Percentiles rank a stretch among this genome's conserved stretches.
Evolutionary conservation across 78 protist genomes (phyloP).

Genomic region (Dictyostelium citrinum): DNA sequence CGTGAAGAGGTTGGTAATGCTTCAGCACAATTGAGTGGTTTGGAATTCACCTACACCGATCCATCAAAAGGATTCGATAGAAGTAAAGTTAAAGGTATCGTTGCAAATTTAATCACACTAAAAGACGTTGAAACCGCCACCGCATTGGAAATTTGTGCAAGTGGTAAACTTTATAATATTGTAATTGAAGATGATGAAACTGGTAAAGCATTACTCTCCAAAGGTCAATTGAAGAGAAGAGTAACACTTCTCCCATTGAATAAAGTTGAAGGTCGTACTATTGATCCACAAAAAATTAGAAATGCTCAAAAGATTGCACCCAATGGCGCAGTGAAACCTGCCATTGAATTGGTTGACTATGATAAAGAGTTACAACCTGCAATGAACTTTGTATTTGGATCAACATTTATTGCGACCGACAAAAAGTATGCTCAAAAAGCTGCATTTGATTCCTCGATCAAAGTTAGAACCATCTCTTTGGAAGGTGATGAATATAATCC

Average conservation of each 20-base stretch:
- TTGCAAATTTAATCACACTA: slow-evolving; percentile 89
- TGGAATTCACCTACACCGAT: slow-evolving; percentile 86
- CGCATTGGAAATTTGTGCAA: slow-evolving; percentile 95
- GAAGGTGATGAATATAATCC: slow-evolving; percentile 99
- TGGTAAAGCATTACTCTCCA: slow-evolving; percentile 85
- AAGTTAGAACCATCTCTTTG: slow-evolving; percentile 91
- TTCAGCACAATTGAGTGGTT: slow-evolving; percentile 38
- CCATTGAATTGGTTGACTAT: slow-evolving; percentile 87
- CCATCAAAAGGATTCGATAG: slow-evolving; percentile 88
- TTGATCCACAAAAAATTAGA: slow-evolving; percentile 11
- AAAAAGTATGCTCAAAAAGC: slow-evolving; percentile 83
- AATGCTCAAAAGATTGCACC: slow-evolving; percentile 71
- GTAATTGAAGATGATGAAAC: slow-evolving; percentile 93
- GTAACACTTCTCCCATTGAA: slow-evolving; percentile 98
- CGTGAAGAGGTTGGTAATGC: slow-evolving; percentile 53
- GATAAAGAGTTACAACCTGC: slow-evolving; percentile 87
- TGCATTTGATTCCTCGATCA: slow-evolving; percentile 83
- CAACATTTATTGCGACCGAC: slow-evolving; percentile 87
- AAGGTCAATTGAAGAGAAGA: slow-evolving; percentile 89
- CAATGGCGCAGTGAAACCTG: slow-evolving; percentile 58
- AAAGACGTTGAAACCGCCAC: slow-evolving; percentile 66
- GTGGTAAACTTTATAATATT: slow-evolving; percentile 94
- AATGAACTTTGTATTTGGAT: slow-evolving; percentile 96
- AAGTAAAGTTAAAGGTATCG: slow-evolving; percentile 88
- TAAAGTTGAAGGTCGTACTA: slow-evolving; percentile 79